Conservation (phyloP, 2,329 filamentous ascomycete genomes). For the Penicillium sclerotigenum region DNA sequence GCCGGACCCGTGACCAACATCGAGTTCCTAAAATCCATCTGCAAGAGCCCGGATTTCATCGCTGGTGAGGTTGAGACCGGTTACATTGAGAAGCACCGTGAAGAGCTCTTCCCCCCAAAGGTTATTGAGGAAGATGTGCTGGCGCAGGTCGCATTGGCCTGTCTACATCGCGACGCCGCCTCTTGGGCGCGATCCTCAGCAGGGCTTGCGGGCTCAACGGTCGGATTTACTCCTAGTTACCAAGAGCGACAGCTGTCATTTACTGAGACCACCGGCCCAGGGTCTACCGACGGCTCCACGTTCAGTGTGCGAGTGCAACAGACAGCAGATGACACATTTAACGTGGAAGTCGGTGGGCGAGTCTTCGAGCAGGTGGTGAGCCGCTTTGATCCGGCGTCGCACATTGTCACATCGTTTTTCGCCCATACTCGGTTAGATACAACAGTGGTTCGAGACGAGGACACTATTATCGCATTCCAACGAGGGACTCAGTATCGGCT, state of each 20-base stretch:
- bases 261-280: constrained; percentile 46
- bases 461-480: constrained; percentile 71
- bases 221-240: constrained; percentile 62
- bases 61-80: constrained; percentile 89
- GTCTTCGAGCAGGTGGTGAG: constrained; percentile 48
- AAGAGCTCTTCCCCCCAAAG: constrained; percentile 69
- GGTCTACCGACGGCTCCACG: constrained; percentile 35
- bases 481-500: constrained; percentile 58
- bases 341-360: constrained; percentile 46
- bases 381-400: constrained; percentile 45
- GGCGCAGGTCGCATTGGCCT: constrained; percentile 79
- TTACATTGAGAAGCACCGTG: constrained; percentile 85
- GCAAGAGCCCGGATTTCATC: constrained; percentile 76
- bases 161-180: constrained; percentile 54
- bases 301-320: constrained; percentile 53
- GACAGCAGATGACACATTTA: constrained; percentile 48
- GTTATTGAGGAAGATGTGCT: constrained; percentile 68
- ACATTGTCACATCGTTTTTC: constrained; percentile 70
- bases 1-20: constrained; percentile 93
- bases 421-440: constrained; percentile 75
- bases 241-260: constrained; percentile 62
- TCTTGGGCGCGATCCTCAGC: constrained; percentile 23
- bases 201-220: constrained; percentile 33
- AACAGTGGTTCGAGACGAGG: constrained; percentile 61
- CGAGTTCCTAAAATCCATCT: constrained; percentile 89